Evolutionary conservation across 768 basidiomycete species (phyloP).

Genomic region (Lentinula guzmanii): DNA sequence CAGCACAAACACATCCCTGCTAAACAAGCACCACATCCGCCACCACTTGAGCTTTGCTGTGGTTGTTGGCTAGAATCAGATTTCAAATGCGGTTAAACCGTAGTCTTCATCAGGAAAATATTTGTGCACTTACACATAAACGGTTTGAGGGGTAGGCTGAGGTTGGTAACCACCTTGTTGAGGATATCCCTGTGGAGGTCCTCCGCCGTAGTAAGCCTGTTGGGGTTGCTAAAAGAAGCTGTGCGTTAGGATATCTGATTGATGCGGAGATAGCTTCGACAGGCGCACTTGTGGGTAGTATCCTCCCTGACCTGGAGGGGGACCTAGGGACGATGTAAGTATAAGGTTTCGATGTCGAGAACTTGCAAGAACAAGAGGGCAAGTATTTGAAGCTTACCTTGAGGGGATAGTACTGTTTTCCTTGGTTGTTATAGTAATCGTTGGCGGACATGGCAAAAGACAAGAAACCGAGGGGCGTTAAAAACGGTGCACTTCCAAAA

Average conservation of each 20-base stretch:
- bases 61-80: conserved; percentile 38
- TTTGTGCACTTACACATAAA: conserved; percentile 60
- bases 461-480: background rate
- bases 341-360: background rate
- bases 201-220: conserved; percentile 51
- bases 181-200: conserved; percentile 34
- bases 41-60: conserved; percentile 37
- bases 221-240: conserved; percentile 51
- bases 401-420: conserved; percentile 52
- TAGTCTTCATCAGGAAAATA: background rate
- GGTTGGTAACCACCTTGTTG: conserved; percentile 55
- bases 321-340: conserved; percentile 22
- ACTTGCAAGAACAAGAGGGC: too few relatives aligned
- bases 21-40: conserved; percentile 59
- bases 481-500: background rate
- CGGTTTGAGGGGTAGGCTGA: conserved; percentile 60
- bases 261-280: background rate
- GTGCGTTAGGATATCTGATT: background rate
- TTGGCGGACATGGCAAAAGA: conserved; percentile 56
- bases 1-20: conserved; percentile 62
- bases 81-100: background rate
- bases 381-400: conserved; percentile 25
- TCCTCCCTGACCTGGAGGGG: conserved; percentile 58
- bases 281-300: conserved; percentile 54
- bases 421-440: conserved; percentile 56